Conservation (phyloP, 352 stramenopile species). For the Phytopythium sindhum region DNA sequence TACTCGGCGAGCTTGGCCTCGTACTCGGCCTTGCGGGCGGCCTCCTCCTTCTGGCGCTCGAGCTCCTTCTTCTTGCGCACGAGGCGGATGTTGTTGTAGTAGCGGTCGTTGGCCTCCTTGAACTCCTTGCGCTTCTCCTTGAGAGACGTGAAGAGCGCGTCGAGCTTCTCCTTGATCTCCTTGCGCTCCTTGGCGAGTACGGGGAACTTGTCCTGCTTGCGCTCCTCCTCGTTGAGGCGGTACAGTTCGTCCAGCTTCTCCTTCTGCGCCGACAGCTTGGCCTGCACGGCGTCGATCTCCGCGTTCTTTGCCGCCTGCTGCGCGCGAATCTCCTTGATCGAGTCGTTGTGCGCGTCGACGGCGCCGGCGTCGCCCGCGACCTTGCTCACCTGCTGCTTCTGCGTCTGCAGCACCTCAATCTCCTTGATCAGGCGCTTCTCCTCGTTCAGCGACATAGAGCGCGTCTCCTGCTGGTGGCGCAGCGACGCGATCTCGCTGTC, state of each 20-base stretch:
- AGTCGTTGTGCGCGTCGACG: conserved; percentile 80
- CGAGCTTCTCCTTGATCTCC: conserved; percentile 90
- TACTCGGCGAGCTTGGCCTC: conserved; percentile 96
- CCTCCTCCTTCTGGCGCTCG: conserved; percentile 80
- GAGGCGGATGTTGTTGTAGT: conserved; percentile 90
- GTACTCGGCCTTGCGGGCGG: conserved; percentile 79
- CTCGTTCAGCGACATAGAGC: conserved; percentile 94
- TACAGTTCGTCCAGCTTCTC: conserved; percentile 87
- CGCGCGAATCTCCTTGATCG: conserved; percentile 70
- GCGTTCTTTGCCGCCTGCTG: conserved; percentile 90
- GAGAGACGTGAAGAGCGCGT: conserved; percentile 85
- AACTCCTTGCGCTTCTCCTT: conserved; percentile 89
- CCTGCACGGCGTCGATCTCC: conserved; percentile 92
- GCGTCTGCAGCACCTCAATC: conserved; percentile 89
- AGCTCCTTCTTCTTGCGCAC: conserved; percentile 85
- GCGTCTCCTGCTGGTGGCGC: conserved; percentile 91
- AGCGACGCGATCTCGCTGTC: conserved; percentile 90
- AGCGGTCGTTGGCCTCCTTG: conserved; percentile 92
- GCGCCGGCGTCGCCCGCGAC: conserved; percentile 78
- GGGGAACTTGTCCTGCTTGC: conserved; percentile 83
- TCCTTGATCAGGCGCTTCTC: conserved; percentile 98
- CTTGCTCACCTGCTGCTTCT: conserved; percentile 87
- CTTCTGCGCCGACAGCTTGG: conserved; percentile 90
- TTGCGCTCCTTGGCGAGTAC: conserved; percentile 84
- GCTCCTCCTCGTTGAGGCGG: conserved; percentile 88